Evolutionary conservation across 2,329 filamentous ascomycete species (phyloP).

Genomic region (Rhynchosporium secalis): DNA sequence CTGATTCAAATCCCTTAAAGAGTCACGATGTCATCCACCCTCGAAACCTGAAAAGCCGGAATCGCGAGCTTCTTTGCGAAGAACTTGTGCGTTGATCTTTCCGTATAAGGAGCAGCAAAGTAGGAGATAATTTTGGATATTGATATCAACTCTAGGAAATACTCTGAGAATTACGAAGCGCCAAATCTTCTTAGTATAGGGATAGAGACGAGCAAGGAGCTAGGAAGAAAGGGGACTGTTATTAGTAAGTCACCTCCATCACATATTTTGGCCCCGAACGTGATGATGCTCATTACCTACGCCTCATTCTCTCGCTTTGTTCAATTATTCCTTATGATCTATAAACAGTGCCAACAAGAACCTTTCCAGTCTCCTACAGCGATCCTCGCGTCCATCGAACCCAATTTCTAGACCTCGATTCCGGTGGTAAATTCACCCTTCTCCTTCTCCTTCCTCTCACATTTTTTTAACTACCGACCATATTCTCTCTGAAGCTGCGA

Average conservation of each 20-base stretch:
- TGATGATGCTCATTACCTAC: not conserved
- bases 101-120: not conserved
- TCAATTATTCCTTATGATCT: not conserved
- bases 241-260: slow-evolving; percentile 14
- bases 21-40: not conserved
- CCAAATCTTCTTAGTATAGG: slow-evolving; percentile 10
- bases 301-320: not conserved
- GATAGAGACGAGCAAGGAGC: slow-evolving; percentile 9
- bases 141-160: not conserved
- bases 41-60: not conserved
- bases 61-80: slow-evolving; percentile 9
- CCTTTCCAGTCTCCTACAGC: slow-evolving; percentile 16
- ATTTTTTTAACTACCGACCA: not conserved
- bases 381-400: slow-evolving; percentile 18
- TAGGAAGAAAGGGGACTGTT: slow-evolving; percentile 15
- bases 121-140: not conserved
- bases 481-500: slow-evolving; percentile 16
- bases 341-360: not conserved
- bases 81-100: slow-evolving; percentile 5
- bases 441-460: not conserved
- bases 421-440: slow-evolving; percentile 13
- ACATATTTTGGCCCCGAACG: not conserved
- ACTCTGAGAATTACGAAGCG: slow-evolving; percentile 18
- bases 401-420: slow-evolving; percentile 20
- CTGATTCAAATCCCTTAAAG: too few species aligned